These are phyloP conservation scores for Aspergillus sp. DNA, from an alignment of 2,329 filamentous ascomycete genomes.

Conservation along the genomic window DNA sequence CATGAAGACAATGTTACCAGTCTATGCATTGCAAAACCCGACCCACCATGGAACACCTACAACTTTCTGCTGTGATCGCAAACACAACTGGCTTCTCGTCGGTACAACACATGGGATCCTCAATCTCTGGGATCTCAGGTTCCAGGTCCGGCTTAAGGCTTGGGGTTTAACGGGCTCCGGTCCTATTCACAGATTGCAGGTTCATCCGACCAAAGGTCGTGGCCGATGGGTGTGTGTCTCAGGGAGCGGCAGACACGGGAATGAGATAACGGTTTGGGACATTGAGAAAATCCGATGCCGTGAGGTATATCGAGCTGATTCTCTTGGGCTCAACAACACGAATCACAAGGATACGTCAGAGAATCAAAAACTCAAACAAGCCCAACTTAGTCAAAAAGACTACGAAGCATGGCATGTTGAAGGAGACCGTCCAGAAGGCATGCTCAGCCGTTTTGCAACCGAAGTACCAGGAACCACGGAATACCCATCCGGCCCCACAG, in stretches of 20 bases:
- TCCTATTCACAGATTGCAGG: conserved; percentile 73
- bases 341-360: conserved; percentile 36
- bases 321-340: conserved; percentile 18
- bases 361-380: conserved; percentile 15
- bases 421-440: conserved; percentile 80
- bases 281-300: conserved; percentile 85
- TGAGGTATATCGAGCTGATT: conserved; percentile 74
- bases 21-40: conserved; percentile 82
- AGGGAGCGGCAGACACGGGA: conserved; percentile 77
- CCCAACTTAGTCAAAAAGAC: conserved; percentile 47
- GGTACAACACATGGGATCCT: conserved; percentile 92
- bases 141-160: conserved; percentile 79
- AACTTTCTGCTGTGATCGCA: conserved; percentile 84
- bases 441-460: conserved; percentile 79
- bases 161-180: conserved; percentile 84
- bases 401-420: conserved; percentile 89
- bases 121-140: conserved; percentile 95
- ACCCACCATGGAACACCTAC: conserved; percentile 89
- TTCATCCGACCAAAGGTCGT: conserved; percentile 76
- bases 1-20: conserved; percentile 76
- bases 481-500: conserved; percentile 29
- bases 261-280: conserved; percentile 92
- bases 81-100: conserved; percentile 84
- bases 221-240: conserved; percentile 86
- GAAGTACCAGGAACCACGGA: conserved; percentile 58